phyloP scores from a whole-genome alignment of 805 yeast genomes.

The Kodamaea laetipori region DNA sequence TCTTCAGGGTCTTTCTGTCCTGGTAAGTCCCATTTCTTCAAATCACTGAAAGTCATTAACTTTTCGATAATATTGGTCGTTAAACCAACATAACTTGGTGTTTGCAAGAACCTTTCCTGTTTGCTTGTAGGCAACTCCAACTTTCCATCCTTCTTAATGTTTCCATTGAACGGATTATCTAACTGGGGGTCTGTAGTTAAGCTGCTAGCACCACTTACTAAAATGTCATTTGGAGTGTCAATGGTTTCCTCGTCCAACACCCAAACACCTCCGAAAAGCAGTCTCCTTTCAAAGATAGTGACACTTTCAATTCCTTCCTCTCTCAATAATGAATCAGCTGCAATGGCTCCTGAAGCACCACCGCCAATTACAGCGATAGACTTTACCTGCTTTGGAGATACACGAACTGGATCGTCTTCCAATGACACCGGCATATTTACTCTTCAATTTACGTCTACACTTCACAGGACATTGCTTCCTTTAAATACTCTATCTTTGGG shows the following conservation, averaged over 20 bases:
- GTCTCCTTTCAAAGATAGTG: slow-evolving; percentile 44
- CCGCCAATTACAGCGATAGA: slow-evolving; percentile 50
- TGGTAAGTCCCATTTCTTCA: slow-evolving; percentile 35
- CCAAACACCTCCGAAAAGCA: slow-evolving; percentile 48
- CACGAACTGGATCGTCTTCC: slow-evolving; percentile 8
- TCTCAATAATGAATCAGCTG: slow-evolving; percentile 39
- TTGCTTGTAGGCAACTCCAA: slow-evolving; percentile 14
- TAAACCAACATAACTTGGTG: slow-evolving; percentile 30
- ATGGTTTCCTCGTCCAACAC: slow-evolving; percentile 27
- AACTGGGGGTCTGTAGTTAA: slow-evolving; percentile 32
- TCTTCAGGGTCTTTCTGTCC: slow-evolving; percentile 22
- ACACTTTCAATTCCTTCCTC: slow-evolving; percentile 36
- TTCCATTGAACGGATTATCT: slow-evolving; percentile 25
- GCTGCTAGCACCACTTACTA: slow-evolving; percentile 25
- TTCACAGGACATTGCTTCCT: neutral
- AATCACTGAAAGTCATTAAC: slow-evolving; percentile 49
- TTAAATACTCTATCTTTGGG: slow-evolving; percentile 1
- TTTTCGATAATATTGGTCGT: slow-evolving; percentile 46
- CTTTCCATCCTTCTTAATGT: neutral
- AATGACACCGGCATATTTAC: slow-evolving; percentile 7
- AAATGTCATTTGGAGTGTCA: slow-evolving; percentile 22
- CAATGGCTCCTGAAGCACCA: slow-evolving; percentile 53
- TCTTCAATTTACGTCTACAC: neutral
- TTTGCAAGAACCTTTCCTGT: slow-evolving; percentile 33
- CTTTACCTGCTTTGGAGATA: slow-evolving; percentile 19